Evolutionary conservation across 495 filamentous ascomycete species (phyloP).

Genomic region (Parathielavia hyrcaniae): DNA sequence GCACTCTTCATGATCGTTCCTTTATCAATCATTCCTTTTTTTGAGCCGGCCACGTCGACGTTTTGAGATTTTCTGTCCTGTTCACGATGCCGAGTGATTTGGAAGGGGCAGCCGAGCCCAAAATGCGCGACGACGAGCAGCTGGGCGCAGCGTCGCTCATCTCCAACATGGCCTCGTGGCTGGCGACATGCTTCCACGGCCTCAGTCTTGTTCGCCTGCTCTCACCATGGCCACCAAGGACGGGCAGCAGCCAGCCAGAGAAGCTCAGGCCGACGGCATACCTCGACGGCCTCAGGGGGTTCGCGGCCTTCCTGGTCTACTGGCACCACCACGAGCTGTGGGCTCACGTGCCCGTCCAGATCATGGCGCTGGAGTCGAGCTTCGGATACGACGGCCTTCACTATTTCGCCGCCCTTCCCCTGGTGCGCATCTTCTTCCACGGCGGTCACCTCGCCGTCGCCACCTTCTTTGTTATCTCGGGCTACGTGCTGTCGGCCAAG

Average conservation of each 20-base stretch:
- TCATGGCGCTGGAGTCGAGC: conserved; percentile 29
- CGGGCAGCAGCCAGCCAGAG: conserved; percentile 10
- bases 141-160: neutral
- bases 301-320: conserved; percentile 45
- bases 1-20: neutral
- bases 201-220: conserved; percentile 13
- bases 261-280: conserved; percentile 39
- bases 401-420: conserved; percentile 38
- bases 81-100: conserved; percentile 13
- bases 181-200: conserved; percentile 3
- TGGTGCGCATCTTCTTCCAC: conserved; percentile 36
- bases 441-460: conserved; percentile 52
- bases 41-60: neutral
- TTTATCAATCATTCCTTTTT: neutral
- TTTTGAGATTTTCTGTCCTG: no score
- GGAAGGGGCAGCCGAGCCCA: conserved; percentile 11
- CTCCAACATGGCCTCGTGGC: conserved; percentile 2
- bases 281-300: conserved; percentile 43
- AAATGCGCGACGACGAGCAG: conserved; percentile 2
- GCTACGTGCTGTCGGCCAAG: conserved; percentile 48
- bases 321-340: conserved; percentile 45
- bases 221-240: conserved; percentile 9
- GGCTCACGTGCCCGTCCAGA: conserved; percentile 28
- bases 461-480: conserved; percentile 46
- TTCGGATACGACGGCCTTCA: conserved; percentile 34